A percentile compares a stretch with the other conserved stretches of the same genome.
These are phyloP conservation scores for Zygnema circumcarinatum DNA, from an alignment of 139 green algal genomes.

Conservation along the genomic window DNA sequence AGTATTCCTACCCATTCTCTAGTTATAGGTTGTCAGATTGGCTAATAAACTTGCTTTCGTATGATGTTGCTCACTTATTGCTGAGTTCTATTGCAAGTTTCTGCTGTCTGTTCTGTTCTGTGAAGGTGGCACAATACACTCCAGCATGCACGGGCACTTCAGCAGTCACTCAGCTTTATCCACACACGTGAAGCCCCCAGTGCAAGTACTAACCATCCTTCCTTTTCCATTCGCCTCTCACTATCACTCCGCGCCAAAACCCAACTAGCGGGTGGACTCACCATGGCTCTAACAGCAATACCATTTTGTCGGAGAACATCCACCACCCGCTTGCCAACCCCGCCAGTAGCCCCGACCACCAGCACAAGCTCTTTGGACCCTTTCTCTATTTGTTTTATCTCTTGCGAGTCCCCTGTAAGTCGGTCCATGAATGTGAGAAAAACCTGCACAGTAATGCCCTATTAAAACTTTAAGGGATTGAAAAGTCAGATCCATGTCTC, in stretches of 20 bases:
- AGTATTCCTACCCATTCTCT: too few species aligned
- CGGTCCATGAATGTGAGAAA: neutral
- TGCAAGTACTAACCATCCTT: neutral
- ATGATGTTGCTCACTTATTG: too few species aligned
- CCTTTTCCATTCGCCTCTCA: too few species aligned
- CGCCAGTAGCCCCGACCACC: slow-evolving; percentile 82
- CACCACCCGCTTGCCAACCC: slow-evolving; percentile 83
- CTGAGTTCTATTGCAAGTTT: too few species aligned
- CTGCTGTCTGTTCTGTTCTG: too few species aligned
- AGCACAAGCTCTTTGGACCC: slow-evolving; percentile 63
- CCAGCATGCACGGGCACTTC: too few species aligned
- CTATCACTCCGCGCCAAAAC: too few species aligned
- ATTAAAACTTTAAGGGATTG: neutral
- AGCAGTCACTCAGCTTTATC: too few species aligned
- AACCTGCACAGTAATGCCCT: neutral
- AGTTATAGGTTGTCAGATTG: too few species aligned
- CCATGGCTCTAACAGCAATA: slow-evolving; percentile 77
- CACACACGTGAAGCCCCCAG: too few species aligned
- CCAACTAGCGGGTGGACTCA: slow-evolving; percentile 57
- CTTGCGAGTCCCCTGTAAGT: slow-evolving; percentile 24
- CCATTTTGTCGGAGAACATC: slow-evolving; percentile 70
- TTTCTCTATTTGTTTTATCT: slow-evolving; percentile 10
- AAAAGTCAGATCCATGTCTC: neutral
- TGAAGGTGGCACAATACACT: too few species aligned
- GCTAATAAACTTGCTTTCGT: too few species aligned